Evolutionary conservation across 1,284 basidiomycete genomes (phyloP).

Genomic region (Takashimella koratensis): DNA sequence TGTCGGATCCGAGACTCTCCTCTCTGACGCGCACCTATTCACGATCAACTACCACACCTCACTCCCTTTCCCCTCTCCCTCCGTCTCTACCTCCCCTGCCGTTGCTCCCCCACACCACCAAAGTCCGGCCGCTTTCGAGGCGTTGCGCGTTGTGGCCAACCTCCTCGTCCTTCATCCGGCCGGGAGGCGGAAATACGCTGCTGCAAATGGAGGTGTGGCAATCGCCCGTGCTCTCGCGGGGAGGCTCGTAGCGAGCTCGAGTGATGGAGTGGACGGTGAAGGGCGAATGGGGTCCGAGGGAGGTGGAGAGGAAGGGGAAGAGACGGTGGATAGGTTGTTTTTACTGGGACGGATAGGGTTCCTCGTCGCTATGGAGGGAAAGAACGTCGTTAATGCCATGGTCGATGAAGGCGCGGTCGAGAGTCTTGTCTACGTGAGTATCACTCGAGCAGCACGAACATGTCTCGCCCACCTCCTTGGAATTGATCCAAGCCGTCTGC

Average conservation of each 20-base stretch:
- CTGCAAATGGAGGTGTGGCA: conserved; percentile 20
- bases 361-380: conserved; percentile 34
- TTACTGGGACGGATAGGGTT: conserved; percentile 42
- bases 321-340: conserved; percentile 32
- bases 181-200: conserved; percentile 24
- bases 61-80: conserved; percentile 14
- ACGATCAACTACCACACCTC: conserved; percentile 35
- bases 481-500: no score
- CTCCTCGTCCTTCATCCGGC: conserved; percentile 32
- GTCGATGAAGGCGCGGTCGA: conserved; percentile 36
- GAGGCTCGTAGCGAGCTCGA: conserved; percentile 6
- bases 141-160: conserved; percentile 37
- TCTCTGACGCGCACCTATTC: conserved; percentile 34
- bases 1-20: conserved; percentile 63
- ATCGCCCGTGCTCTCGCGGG: conserved; percentile 29
- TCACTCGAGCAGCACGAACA: no score
- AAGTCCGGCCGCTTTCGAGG: conserved; percentile 24
- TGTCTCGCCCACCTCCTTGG: no score
- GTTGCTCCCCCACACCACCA: neutral
- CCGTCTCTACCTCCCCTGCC: neutral
- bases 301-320: conserved; percentile 10
- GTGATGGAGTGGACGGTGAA: conserved; percentile 4
- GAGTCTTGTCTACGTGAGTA: conserved; percentile 34
- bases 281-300: no score
- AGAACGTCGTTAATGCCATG: conserved; percentile 25